Conservation (phyloP, 2,329 filamentous ascomycete species). For the Hypoxylon sp. region DNA sequence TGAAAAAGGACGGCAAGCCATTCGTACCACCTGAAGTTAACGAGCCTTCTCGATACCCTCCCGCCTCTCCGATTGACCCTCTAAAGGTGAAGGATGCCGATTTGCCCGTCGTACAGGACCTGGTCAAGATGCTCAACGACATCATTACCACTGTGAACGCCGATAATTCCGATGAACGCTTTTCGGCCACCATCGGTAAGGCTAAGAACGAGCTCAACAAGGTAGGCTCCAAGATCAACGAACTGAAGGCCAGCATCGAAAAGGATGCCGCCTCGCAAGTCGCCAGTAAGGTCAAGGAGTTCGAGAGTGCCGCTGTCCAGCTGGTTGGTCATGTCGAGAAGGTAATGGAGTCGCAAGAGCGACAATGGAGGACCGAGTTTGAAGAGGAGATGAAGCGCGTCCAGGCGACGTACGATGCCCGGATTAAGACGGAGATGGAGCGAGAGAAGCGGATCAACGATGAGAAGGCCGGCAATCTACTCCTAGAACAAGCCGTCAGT, state of each 20-base stretch:
- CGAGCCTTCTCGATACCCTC: constrained; percentile 69
- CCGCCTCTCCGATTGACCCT: constrained; percentile 77
- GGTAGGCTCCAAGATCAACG: constrained; percentile 79
- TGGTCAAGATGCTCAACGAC: constrained; percentile 95
- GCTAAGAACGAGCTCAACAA: constrained; percentile 83
- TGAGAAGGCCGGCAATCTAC: constrained; percentile 81
- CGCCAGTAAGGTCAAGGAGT: constrained; percentile 74
- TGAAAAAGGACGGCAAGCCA: constrained; percentile 43
- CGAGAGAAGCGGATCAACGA: constrained; percentile 82
- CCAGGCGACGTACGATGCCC: constrained; percentile 78
- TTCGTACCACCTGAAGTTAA: constrained; percentile 69
- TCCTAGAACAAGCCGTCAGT: constrained; percentile 88
- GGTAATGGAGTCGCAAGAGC: constrained; percentile 81
- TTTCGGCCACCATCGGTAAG: constrained; percentile 79
- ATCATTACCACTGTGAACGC: constrained; percentile 93
- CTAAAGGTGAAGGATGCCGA: constrained; percentile 76
- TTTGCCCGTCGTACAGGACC: constrained; percentile 89
- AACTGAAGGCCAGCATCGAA: constrained; percentile 73
- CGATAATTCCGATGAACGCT: constrained; percentile 79
- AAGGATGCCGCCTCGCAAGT: constrained; percentile 79
- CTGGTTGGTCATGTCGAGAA: constrained; percentile 88
- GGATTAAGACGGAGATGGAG: constrained; percentile 79
- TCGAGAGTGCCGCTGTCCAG: constrained; percentile 86
- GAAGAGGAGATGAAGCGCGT: constrained; percentile 84
- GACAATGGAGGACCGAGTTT: constrained; percentile 86